Conservation (phyloP, 176 grass and related monocot genomes). For the Lolium rigidum region DNA sequence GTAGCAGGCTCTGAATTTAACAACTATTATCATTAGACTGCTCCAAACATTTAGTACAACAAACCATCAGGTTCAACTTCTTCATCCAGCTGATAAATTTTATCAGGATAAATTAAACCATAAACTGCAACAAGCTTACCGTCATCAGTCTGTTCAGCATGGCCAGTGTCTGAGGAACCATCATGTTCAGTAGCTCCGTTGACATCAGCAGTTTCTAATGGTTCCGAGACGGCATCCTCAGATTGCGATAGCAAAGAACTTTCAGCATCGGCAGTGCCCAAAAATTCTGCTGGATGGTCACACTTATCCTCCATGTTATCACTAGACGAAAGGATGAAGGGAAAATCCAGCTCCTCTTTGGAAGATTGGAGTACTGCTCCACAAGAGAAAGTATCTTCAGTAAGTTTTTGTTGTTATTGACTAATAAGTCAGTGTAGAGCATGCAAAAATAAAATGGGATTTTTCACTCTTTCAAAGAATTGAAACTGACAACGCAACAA, state of each 20-base stretch:
- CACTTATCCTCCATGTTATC: constrained; percentile 37
- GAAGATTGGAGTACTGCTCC: constrained; percentile 19
- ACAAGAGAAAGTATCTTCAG: not conserved
- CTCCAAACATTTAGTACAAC: not conserved
- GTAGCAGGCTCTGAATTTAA: constrained; percentile 36
- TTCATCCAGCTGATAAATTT: not conserved
- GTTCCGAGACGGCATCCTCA: constrained; percentile 22
- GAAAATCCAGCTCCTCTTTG: constrained; percentile 42
- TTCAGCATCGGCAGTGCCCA: not conserved
- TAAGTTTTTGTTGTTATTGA: not conserved
- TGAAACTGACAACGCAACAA: constrained; percentile 39
- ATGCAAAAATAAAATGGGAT: constrained; percentile 32
- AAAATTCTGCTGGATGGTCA: constrained; percentile 27
- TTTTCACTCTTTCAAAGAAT: not conserved
- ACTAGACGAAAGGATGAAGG: not conserved
- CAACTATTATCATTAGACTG: constrained; percentile 20
- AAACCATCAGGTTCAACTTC: not conserved
- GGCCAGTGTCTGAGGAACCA: not conserved
- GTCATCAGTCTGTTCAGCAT: constrained; percentile 12
- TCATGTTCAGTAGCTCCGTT: constrained; percentile 35
- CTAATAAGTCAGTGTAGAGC: not conserved
- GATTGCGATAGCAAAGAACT: not conserved
- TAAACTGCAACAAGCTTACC: constrained; percentile 23
- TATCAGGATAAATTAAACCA: not conserved
- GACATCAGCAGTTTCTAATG: constrained; percentile 29